These are phyloP conservation scores for Mollisia scopiformis DNA, from an alignment of 2,329 filamentous ascomycete species.

Conservation along the genomic window DNA sequence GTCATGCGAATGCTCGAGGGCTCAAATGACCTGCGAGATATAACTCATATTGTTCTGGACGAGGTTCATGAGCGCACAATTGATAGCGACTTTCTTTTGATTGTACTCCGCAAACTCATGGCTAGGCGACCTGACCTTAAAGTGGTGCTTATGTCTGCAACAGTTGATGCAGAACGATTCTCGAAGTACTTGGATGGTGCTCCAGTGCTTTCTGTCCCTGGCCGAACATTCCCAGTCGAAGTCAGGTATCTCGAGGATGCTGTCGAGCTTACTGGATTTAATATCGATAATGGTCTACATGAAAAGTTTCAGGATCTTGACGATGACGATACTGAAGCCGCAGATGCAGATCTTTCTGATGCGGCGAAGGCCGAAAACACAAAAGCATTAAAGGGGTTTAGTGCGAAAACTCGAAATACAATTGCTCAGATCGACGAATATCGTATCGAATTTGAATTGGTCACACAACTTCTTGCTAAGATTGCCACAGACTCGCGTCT, in stretches of 20 bases:
- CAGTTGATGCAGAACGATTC: conserved; percentile 89
- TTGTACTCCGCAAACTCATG: conserved; percentile 86
- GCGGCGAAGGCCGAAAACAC: conserved; percentile 55
- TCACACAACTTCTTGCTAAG: conserved; percentile 76
- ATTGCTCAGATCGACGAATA: conserved; percentile 86
- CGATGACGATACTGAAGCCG: conserved; percentile 56
- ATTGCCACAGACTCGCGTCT: conserved; percentile 73
- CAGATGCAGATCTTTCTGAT: conserved; percentile 52
- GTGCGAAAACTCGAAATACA: conserved; percentile 72
- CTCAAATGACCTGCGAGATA: conserved; percentile 81
- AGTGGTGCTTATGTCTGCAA: conserved; percentile 96
- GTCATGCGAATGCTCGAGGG: conserved; percentile 98
- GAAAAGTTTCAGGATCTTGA: conserved; percentile 62
- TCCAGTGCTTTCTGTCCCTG: conserved; percentile 87
- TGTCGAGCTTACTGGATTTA: conserved; percentile 82
- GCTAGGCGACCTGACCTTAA: conserved; percentile 77
- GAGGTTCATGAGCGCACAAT: conserved; percentile 97
- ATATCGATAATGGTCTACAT: conserved; percentile 49
- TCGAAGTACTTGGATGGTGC: conserved; percentile 86
- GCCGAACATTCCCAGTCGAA: conserved; percentile 89
- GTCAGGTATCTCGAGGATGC: conserved; percentile 91
- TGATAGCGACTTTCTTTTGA: conserved; percentile 93
- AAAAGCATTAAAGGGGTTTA: conserved; percentile 73
- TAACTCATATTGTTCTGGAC: conserved; percentile 94
- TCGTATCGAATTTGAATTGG: conserved; percentile 85